These are phyloP conservation scores for Bassia scoparia DNA, from an alignment of 148 eudicot species.

Conservation along the genomic window DNA sequence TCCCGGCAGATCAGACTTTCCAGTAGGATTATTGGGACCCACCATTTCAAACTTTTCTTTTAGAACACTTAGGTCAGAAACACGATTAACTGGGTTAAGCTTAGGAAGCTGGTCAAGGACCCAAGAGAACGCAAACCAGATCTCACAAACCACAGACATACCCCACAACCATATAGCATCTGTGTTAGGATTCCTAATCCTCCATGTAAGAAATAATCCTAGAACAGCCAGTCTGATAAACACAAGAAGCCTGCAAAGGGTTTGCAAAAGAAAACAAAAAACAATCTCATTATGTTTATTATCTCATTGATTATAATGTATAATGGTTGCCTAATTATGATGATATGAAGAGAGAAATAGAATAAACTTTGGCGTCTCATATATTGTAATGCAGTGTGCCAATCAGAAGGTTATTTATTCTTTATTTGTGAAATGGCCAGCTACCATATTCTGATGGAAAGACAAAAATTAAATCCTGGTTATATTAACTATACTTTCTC, in stretches of 20 bases:
- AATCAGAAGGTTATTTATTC: neutral
- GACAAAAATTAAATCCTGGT: neutral
- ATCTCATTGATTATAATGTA: neutral
- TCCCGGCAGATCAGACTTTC: constrained; percentile 92
- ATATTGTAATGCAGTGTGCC: neutral
- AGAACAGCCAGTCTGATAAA: constrained; percentile 65
- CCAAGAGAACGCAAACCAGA: constrained; percentile 97
- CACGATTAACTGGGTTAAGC: constrained; percentile 77
- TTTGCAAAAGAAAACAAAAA: neutral
- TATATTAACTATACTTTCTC: too few relatives aligned
- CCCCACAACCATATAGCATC: constrained; percentile 90
- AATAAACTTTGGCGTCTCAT: neutral
- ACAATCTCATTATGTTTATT: neutral
- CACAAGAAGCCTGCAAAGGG: constrained; percentile 68
- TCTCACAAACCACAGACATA: constrained; percentile 81
- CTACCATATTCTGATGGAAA: neutral
- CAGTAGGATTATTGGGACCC: constrained; percentile 58
- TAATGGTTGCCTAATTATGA: neutral
- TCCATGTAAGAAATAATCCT: constrained; percentile 71
- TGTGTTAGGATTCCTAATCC: constrained; percentile 52
- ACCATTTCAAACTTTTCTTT: constrained; percentile 79
- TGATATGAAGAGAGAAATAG: neutral
- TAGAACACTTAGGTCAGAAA: constrained; percentile 63
- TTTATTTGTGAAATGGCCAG: neutral
- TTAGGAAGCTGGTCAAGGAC: constrained; percentile 93